Evolutionary conservation across 1,139 yeast genomes (phyloP), one percentile per base, ranked within the genome.

Genomic region (Saccharomyces hybrid): DNA sequence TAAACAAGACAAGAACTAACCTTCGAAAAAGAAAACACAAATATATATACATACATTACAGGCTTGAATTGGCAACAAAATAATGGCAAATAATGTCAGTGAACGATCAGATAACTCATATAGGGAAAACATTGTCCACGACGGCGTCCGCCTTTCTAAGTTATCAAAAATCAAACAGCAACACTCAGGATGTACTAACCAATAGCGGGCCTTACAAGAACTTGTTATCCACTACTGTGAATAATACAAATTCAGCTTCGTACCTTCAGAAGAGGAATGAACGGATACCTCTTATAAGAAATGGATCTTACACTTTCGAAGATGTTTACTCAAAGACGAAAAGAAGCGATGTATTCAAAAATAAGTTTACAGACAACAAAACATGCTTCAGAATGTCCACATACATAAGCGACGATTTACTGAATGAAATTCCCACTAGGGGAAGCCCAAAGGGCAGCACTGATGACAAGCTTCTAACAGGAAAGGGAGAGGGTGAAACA

Each of bases 351-450:
- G 73, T 68, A 54, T 71, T 70, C 54, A 64, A 63, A 49, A 67
- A 69, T 53, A 58, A 62, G n/a, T 65, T 66, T 54, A 65, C 67
- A 5, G 57, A 62, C 25, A 63, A 70, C 14, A 70, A 72, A 53
- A 70, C 78, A 2, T 79, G 79, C 0, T 73, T 75, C 23, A 76
- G 76, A 58, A 69, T 79, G n/a, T 62, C 75, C 49, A 74, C 79
- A 32, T 71, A 76, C 52, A 73, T 84, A 23, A 78, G 86, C 5
- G 86, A 82, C 57, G 86, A 82, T 46, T 62, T 83, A 58, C 71
- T 84, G 49, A 66, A 70, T n/a, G 80, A 81, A 52, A 69, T 83
- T 9, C 84, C 85, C 0, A 68, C 13, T 48, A 34, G 23, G 54
- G 54, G 14, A 7, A 9, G 23, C 7, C 9, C 16, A 23, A 26